phyloP scores from a whole-genome alignment of 2,329 filamentous ascomycete genomes.

The Colletotrichum coccodes region DNA sequence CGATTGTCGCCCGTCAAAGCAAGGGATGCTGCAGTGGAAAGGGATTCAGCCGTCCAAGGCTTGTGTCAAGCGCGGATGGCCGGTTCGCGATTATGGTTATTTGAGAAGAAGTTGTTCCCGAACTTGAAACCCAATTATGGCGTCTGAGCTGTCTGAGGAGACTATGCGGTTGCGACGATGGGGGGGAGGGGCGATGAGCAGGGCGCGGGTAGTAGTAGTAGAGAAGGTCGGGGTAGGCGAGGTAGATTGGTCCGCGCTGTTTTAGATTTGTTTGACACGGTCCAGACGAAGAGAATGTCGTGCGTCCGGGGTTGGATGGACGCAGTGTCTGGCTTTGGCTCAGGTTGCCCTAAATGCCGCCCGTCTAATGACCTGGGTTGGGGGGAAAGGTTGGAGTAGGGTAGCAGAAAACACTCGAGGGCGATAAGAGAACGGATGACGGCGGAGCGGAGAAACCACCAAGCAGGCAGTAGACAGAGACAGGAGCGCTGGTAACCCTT shows the following conservation, averaged over 20 bases:
- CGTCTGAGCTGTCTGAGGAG: constrained; percentile 33
- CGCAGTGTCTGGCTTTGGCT: neutral
- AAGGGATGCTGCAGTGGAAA: constrained; percentile 11
- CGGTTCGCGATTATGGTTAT: constrained; percentile 24
- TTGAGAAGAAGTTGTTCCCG: constrained; percentile 26
- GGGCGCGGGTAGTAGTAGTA: neutral
- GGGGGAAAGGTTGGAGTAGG: neutral
- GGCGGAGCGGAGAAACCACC: constrained; percentile 19
- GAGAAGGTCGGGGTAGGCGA: constrained; percentile 3
- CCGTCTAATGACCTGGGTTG: neutral
- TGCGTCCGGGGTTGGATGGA: constrained; percentile 19
- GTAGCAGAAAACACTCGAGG: neutral
- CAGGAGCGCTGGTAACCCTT: neutral
- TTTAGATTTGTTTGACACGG: constrained; percentile 33
- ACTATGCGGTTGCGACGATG: constrained; percentile 24
- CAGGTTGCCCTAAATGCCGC: neutral
- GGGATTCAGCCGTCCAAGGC: constrained; percentile 22
- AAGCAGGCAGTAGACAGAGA: neutral
- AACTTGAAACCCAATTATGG: constrained; percentile 34
- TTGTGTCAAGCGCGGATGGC: constrained; percentile 14
- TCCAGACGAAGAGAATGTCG: constrained; percentile 32
- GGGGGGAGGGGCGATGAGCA: constrained; percentile 3
- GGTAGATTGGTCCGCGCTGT: constrained; percentile 25
- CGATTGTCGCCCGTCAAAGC: constrained; percentile 24
- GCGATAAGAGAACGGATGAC: constrained; percentile 27